These are phyloP conservation scores for Leucosporidium yakuticum DNA, from an alignment of 768 basidiomycete species.

Conservation along the genomic window DNA sequence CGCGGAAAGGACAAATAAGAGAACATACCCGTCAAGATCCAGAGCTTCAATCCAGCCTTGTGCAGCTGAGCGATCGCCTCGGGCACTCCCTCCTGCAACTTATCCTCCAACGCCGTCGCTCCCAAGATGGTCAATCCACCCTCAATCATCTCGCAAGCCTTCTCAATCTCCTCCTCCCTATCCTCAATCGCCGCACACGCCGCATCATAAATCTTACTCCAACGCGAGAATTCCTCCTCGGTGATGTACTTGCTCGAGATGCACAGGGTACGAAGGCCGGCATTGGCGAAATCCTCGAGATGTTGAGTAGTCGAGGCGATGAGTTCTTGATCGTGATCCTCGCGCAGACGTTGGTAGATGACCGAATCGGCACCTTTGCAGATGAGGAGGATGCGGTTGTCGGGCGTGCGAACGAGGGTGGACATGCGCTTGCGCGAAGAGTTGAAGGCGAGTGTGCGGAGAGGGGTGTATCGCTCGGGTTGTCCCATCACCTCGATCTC, in stretches of 20 bases:
- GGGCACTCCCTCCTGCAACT: slow-evolving; percentile 92
- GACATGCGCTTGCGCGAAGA: slow-evolving; percentile 93
- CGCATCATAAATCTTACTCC: slow-evolving; percentile 73
- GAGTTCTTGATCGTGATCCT: slow-evolving; percentile 63
- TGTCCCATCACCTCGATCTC: slow-evolving; percentile 91
- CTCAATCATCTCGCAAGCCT: slow-evolving; percentile 76
- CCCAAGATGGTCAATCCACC: slow-evolving; percentile 77
- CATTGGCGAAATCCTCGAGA: slow-evolving; percentile 91
- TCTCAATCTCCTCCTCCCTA: slow-evolving; percentile 86
- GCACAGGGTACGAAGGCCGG: slow-evolving; percentile 82
- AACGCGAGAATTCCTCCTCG: slow-evolving; percentile 77
- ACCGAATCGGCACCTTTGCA: slow-evolving; percentile 98
- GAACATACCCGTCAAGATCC: slow-evolving; percentile 81
- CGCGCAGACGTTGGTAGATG: slow-evolving; percentile 76
- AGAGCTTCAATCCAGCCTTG: slow-evolving; percentile 89
- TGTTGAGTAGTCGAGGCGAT: slow-evolving; percentile 75
- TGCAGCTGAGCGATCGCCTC: slow-evolving; percentile 90
- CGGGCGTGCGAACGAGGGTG: slow-evolving; percentile 76
- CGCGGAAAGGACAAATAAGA: not conserved
- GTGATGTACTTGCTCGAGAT: slow-evolving; percentile 70
- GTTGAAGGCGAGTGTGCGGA: slow-evolving; percentile 88
- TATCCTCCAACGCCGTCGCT: slow-evolving; percentile 94
- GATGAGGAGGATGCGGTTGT: slow-evolving; percentile 74
- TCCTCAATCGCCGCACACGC: slow-evolving; percentile 70
- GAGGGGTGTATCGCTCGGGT: slow-evolving; percentile 67